Conservation (phyloP, 2,329 filamentous ascomycete genomes). For the Alternaria panax region DNA sequence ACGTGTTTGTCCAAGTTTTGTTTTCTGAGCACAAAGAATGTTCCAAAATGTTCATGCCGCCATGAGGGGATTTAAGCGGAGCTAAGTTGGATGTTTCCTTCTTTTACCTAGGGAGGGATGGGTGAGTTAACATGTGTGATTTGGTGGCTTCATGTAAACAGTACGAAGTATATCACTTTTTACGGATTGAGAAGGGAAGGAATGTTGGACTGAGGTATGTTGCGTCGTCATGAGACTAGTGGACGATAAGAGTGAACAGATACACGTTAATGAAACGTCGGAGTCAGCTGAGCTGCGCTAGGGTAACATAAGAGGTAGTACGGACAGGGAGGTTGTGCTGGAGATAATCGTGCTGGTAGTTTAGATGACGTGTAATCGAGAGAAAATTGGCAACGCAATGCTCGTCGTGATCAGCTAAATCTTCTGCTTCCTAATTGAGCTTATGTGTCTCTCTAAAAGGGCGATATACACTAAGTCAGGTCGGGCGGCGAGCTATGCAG, state of each 20-base stretch:
- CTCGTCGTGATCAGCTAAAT: not conserved
- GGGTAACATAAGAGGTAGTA: not conserved
- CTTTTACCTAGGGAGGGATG: not conserved
- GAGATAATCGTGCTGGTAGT: not conserved
- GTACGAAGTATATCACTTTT: not conserved
- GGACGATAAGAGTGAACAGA: not conserved
- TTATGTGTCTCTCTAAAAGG: not conserved
- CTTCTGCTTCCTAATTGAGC: no score
- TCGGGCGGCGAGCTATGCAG: not conserved
- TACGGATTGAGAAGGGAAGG: no score
- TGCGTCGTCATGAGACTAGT: not conserved
- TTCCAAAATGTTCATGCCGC: not conserved
- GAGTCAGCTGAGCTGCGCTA: not conserved
- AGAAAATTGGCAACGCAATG: not conserved
- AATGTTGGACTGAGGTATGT: not conserved
- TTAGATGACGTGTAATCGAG: not conserved
- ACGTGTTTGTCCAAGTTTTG: constrained; percentile 44
- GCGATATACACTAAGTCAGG: not conserved
- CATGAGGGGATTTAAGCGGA: not conserved
- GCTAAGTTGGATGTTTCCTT: not conserved
- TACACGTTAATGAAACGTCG: no score
- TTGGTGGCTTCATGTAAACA: not conserved
- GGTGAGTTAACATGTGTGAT: not conserved
- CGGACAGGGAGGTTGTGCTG: not conserved
- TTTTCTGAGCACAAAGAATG: not conserved